Base-by-base conservation (phyloP, 495 filamentous ascomycete genomes). In the Aspergillus sclerotiicarbonarius region DNA sequence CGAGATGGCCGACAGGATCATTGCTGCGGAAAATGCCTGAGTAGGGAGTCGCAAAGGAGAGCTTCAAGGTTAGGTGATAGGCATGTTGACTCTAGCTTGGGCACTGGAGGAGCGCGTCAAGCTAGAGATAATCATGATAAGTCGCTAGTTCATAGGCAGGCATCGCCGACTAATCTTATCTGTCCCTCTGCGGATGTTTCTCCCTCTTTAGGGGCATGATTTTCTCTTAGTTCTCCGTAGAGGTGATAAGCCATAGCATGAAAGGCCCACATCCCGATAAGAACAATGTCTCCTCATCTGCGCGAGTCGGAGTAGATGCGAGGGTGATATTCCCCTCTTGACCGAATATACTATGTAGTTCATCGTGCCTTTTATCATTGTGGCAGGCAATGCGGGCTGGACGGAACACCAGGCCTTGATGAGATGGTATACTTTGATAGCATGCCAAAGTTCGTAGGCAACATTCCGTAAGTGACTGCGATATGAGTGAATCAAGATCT, bases 1-100 rank as follows among this genome's bases (percentile, higher is more conserved):
- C 4, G 70, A 64, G 32, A 73, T 79, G 57, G 78, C 76, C 6
- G 63, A 72, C 8, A 74, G 70, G 56, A 69, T 79, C 16, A 68
- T 74, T 54, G 69, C 49, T n/a, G 37, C 37, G 13, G 12, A 41
- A 41, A n/a, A n/a, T 41, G 7, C n/a, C 1, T 41, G 37, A 41
- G 37, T n/a, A 41, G 13, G n/a, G 37, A 12, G 15, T 12, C 9
- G 13, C 13, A 0, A n/a, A 41, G 10, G 13, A n/a, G 33, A 9
- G 8, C 13, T n/a, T 2, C 12, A 5, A n/a, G 7, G 6, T 13
- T 1, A n/a, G n/a, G 7, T 15, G 13, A 41, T 41, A 41, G 37
- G 13, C 37, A n/a, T 2, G 33, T 35, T 41, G 37, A n/a, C 37
- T 41, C 7, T 41, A 41, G 37, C 37, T 41, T n/a, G 37, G 13